Percentiles rank a stretch among this genome's conserved stretches.
Conservation (phyloP, 192 early-diverging fungal species). For the Jimgerdemannia flammicorona region DNA sequence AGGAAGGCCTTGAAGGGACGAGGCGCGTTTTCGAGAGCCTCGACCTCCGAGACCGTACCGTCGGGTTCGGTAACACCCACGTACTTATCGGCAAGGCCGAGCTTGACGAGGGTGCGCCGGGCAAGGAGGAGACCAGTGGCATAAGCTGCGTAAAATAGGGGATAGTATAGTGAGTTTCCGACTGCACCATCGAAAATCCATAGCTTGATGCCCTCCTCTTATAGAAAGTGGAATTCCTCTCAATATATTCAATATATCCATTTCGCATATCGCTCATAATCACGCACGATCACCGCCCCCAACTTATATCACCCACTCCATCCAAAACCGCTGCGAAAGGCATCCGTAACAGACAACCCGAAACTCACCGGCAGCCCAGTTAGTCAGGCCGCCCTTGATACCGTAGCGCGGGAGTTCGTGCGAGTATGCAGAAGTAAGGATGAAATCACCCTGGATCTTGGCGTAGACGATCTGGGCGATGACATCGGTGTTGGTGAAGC, state of each 20-base stretch:
- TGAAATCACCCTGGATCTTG: slow-evolving; percentile 96
- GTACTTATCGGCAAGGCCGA: slow-evolving; percentile 95
- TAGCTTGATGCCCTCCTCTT: not conserved
- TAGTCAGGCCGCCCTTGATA: slow-evolving; percentile 98
- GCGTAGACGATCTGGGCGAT: slow-evolving; percentile 97
- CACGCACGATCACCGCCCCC: no score
- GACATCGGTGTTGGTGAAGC: slow-evolving; percentile 98
- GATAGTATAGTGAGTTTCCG: not conserved
- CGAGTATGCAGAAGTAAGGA: slow-evolving; percentile 92
- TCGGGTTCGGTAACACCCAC: slow-evolving; percentile 90
- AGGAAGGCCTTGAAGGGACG: slow-evolving; percentile 98
- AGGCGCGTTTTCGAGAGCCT: slow-evolving; percentile 77
- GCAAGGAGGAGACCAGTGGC: slow-evolving; percentile 95
- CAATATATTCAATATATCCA: no score
- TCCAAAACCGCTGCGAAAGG: no score
- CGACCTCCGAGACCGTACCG: slow-evolving; percentile 85
- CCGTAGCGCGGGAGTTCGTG: slow-evolving; percentile 97
- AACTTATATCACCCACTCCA: no score
- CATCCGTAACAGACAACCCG: no score
- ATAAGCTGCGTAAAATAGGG: slow-evolving; percentile 61
- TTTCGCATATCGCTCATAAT: no score
- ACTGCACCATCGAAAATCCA: not conserved
- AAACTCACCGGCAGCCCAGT: slow-evolving; percentile 81
- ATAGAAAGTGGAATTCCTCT: no score
- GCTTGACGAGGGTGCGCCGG: slow-evolving; percentile 92